Percentiles rank a stretch among this genome's conserved stretches.
These are phyloP conservation scores for Musa schizocarpa DNA, from an alignment of 176 grass and related monocot species.

Conservation along the genomic window DNA sequence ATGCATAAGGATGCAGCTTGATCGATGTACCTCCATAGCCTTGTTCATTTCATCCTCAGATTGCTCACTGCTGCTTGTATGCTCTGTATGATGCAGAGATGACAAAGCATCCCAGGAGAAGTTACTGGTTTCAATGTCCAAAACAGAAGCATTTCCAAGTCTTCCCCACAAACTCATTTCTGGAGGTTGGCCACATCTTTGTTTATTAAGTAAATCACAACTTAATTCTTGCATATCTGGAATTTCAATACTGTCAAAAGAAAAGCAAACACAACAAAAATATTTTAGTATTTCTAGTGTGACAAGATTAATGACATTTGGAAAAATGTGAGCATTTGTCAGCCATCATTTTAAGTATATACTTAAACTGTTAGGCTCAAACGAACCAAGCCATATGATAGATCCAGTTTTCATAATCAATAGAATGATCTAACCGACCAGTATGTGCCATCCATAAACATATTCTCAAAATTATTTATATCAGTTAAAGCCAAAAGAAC, in stretches of 20 bases:
- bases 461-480: not conserved
- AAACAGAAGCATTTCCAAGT: conserved; percentile 44
- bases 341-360: not conserved
- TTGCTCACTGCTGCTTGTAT: conserved; percentile 54
- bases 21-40: conserved; percentile 63
- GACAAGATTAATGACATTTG: no score
- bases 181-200: conserved; percentile 29
- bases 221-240: conserved; percentile 22
- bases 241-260: conserved; percentile 23
- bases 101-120: conserved; percentile 76
- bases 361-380: no score
- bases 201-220: conserved; percentile 26
- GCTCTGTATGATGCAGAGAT: conserved; percentile 91
- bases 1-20: conserved; percentile 4
- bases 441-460: not conserved
- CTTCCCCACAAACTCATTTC: conserved; percentile 92
- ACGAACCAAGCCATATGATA: no score
- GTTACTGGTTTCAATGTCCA: conserved; percentile 61
- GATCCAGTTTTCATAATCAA: not conserved
- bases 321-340: not conserved
- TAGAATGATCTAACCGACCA: not conserved
- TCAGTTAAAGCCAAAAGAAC: no score
- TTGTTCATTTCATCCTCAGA: conserved; percentile 87
- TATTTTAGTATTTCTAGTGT: not conserved
- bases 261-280: not conserved